Evolutionary conservation across 495 filamentous ascomycete genomes (phyloP), one percentile per base, ranked within the genome.

Genomic region (Xylaria acuta): DNA sequence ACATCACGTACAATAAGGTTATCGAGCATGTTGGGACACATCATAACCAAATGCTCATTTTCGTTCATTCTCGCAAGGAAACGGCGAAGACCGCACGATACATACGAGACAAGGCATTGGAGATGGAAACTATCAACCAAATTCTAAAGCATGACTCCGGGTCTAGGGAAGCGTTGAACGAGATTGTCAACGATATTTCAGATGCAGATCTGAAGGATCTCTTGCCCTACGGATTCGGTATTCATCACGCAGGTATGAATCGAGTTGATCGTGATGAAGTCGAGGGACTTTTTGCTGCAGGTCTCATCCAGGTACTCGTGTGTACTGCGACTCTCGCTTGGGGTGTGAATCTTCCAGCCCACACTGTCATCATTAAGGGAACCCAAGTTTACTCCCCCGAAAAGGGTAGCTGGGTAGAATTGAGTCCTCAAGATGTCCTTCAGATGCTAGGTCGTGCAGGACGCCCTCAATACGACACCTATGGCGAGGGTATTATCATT

Each of bases 361-460:
- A 98, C 76, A 97, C 94, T 0, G 94, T 98, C 73, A 95, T 98
- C 79, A 98, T 98, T 82, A 98, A 98, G 79, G 94, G 94, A 49
- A 99, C 96, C 0, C 94, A 97, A 78, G 91, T 98, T 49, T 99
- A 99, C 80, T 98, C 97, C 5, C 97, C 96, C 1, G 96, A 99
- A 79, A 98, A 98, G 82, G 96, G 96, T 83, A 95, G 93, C 79
- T 99, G 96, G 95, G 97, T 99, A 20, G 97, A 99, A 77, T 79
- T 99, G 70, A 97, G 94, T 75, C 96, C 97, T 14, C 96, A 99
- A 77, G 96, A 99, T 82, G 95, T 98, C 53, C 86, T 99, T 43
- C 96, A 99, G 80, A 99, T 99, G 96, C 90, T 99, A 74, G 96
- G 96, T 75, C 94, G 96, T 84, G 96, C 96, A 54, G 96, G 96